Evolutionary conservation across 2,329 filamentous ascomycete genomes (phyloP).

Genomic region (Plectosphaerella cucumerina): DNA sequence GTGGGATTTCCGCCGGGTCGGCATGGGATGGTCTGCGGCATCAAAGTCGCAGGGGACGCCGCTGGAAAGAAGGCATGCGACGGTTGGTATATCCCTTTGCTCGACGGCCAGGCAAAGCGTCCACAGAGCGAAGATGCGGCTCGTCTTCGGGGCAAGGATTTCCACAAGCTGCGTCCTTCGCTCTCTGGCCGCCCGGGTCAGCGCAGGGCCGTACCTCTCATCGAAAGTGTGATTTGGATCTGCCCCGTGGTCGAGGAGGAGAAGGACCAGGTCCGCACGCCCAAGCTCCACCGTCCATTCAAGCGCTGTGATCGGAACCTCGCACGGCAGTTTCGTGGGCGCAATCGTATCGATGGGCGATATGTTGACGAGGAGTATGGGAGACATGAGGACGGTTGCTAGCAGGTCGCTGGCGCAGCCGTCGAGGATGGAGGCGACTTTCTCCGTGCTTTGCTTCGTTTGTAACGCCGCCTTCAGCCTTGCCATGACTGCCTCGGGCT

Average conservation of each 20-base stretch:
- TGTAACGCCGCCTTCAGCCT: constrained; percentile 2
- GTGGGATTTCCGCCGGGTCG: background rate
- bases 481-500: constrained; percentile 1
- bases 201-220: constrained; percentile 1
- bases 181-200: constrained; percentile 1
- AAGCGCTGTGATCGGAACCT: constrained; percentile 1
- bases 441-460: constrained; percentile 1
- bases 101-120: constrained; percentile 3
- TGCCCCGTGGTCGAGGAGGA: background rate
- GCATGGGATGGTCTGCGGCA: background rate
- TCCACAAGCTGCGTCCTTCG: constrained; percentile 1
- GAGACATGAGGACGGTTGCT: constrained; percentile 1
- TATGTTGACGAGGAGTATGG: constrained; percentile 1
- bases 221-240: background rate
- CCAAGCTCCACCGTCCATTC: constrained; percentile 1
- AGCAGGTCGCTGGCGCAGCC: constrained; percentile 1
- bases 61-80: constrained; percentile 1
- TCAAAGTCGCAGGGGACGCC: constrained; percentile 2
- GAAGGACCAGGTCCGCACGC: background rate
- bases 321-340: background rate
- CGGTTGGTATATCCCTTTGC: constrained; percentile 1
- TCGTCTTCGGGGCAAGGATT: constrained; percentile 1
- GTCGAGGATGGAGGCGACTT: background rate
- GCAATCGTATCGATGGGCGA: background rate
- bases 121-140: background rate